A percentile compares a stretch with the other conserved stretches of the same genome.
Evolutionary conservation across 176 grass and related monocot genomes (phyloP).

Genomic region (Triticum aestivum): DNA sequence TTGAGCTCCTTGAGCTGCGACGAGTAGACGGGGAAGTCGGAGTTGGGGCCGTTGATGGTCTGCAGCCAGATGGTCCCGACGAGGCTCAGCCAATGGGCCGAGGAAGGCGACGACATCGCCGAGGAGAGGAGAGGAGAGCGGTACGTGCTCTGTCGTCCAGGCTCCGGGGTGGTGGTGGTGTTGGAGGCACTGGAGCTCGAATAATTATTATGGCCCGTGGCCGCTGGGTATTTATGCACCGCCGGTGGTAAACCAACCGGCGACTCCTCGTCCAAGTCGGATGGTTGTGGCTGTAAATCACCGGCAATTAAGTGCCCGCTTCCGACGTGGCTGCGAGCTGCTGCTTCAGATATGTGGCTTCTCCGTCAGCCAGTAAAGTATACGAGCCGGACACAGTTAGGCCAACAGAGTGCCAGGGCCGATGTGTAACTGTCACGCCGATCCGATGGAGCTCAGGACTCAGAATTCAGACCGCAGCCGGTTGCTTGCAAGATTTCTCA

Average conservation of each 20-base stretch:
- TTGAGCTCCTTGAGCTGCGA: constrained; percentile 97
- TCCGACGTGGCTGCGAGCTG: constrained; percentile 40
- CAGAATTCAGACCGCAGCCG: not conserved
- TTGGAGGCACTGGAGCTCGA: constrained; percentile 30
- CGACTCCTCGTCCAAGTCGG: constrained; percentile 28
- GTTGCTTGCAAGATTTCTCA: not conserved
- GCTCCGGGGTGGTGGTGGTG: constrained; percentile 9
- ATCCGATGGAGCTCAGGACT: constrained; percentile 2
- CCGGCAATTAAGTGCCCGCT: constrained; percentile 37
- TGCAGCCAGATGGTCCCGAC: constrained; percentile 97
- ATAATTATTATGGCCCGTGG: constrained; percentile 4
- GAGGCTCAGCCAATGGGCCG: constrained; percentile 83
- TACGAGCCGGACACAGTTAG: not conserved
- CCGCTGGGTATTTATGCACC: constrained; percentile 56
- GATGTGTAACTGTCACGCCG: constrained; percentile 33
- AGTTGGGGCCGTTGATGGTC: constrained; percentile 86
- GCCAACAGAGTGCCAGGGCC: not conserved
- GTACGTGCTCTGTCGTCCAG: not conserved
- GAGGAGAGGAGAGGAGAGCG: no score
- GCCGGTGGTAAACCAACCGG: constrained; percentile 27
- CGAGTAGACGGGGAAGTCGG: constrained; percentile 96
- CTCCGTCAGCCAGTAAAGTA: constrained; percentile 38
- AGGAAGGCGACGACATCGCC: constrained; percentile 57
- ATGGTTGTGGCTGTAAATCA: constrained; percentile 7
- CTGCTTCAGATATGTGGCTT: constrained; percentile 43